These are phyloP conservation scores for Lasiodiplodia hormozganensis DNA, from an alignment of 2,329 filamentous ascomycete genomes.

Conservation along the genomic window DNA sequence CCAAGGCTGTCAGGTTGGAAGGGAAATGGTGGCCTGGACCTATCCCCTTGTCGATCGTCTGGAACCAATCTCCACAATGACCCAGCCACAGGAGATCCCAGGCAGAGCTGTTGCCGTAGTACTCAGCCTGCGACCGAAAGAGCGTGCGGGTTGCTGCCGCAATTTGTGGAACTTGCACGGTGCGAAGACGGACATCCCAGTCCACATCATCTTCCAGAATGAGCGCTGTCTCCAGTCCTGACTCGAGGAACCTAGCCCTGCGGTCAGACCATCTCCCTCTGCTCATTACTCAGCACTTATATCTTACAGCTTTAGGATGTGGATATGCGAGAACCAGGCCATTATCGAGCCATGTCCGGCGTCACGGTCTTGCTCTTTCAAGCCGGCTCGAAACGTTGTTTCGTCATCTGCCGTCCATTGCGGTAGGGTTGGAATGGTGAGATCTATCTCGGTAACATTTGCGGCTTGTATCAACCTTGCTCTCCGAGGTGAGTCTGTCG, in stretches of 20 bases:
- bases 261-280: background rate
- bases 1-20: constrained; percentile 40
- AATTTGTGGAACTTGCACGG: constrained; percentile 49
- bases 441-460: constrained; percentile 50
- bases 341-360: constrained; percentile 49
- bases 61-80: constrained; percentile 53
- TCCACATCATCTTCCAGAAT: constrained; percentile 56
- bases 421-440: constrained; percentile 52
- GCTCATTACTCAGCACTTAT: constrained; percentile 32
- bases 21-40: constrained; percentile 32
- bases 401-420: constrained; percentile 49
- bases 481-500: constrained; percentile 45
- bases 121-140: constrained; percentile 38
- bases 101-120: constrained; percentile 47
- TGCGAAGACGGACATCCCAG: constrained; percentile 54
- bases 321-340: constrained; percentile 53
- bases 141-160: constrained; percentile 49
- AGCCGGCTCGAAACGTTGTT: background rate
- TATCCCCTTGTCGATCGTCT: constrained; percentile 36
- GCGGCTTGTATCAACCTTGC: constrained; percentile 49
- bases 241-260: constrained; percentile 48
- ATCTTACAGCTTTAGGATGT: constrained; percentile 49
- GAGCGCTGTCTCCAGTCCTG: constrained; percentile 49
- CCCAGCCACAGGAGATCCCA: constrained; percentile 55
- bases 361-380: constrained; percentile 30